Conservation (phyloP, 2,329 filamentous ascomycete genomes). For the Ophiostoma australiae region DNA sequence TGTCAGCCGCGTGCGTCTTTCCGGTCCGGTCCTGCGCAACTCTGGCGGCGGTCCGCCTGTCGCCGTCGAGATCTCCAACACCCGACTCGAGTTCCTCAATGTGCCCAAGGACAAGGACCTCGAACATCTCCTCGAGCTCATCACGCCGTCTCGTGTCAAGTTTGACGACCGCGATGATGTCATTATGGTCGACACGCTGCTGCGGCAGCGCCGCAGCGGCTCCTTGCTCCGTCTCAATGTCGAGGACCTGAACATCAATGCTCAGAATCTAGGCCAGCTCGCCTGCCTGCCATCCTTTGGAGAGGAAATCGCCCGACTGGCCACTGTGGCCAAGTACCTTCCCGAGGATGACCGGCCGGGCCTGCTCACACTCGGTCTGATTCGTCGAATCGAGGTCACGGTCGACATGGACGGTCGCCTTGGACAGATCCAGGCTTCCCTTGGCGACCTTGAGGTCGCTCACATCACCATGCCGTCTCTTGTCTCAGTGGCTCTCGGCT, state of each 20-base stretch:
- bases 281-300: constrained; percentile 64
- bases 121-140: constrained; percentile 73
- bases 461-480: constrained; percentile 83
- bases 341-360: constrained; percentile 94
- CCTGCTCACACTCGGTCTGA: constrained; percentile 65
- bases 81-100: constrained; percentile 67
- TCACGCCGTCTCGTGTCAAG: constrained; percentile 86
- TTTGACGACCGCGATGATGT: constrained; percentile 84
- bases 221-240: constrained; percentile 70
- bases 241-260: constrained; percentile 56
- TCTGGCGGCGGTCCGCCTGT: constrained; percentile 55
- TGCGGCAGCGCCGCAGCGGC: constrained; percentile 81
- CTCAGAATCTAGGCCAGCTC: constrained; percentile 61
- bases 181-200: constrained; percentile 86
- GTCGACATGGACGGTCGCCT: constrained; percentile 64
- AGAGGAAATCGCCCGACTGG: constrained; percentile 74
- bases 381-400: constrained; percentile 59
- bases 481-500: constrained; percentile 68
- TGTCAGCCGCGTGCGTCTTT: constrained; percentile 69
- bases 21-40: constrained; percentile 60
- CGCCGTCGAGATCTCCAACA: constrained; percentile 57
- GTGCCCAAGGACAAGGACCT: constrained; percentile 74
- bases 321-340: constrained; percentile 86
- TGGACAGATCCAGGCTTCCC: constrained; percentile 56
- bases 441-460: constrained; percentile 63